Conservation (phyloP, 495 filamentous ascomycete species). For the Aspergillus haitiensis region DNA sequence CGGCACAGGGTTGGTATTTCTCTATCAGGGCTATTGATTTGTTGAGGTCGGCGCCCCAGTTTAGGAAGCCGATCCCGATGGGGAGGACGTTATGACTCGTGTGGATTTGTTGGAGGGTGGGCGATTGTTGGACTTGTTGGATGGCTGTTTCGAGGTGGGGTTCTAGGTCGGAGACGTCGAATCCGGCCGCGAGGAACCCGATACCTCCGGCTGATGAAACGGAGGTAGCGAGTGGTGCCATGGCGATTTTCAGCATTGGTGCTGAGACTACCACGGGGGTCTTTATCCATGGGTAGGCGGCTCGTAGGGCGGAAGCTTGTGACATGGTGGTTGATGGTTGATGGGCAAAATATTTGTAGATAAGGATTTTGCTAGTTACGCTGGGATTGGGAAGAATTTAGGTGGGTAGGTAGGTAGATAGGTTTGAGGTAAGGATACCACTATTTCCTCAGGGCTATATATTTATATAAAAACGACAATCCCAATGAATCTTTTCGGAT, state of each 20-base stretch:
- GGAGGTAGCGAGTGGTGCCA: constrained; percentile 53
- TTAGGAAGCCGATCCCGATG: constrained; percentile 61
- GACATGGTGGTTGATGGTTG: constrained; percentile 4
- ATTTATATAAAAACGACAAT: background rate
- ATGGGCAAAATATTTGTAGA: background rate
- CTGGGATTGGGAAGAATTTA: too few species aligned
- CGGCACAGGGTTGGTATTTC: constrained; percentile 56
- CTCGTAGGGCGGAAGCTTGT: constrained; percentile 1
- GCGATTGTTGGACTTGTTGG: constrained; percentile 15
- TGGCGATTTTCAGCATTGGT: constrained; percentile 67
- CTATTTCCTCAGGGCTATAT: background rate
- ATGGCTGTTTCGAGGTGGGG: constrained; percentile 27
- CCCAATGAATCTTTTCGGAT: background rate
- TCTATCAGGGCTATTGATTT: constrained; percentile 38
- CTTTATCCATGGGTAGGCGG: constrained; percentile 23
- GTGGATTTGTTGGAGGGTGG: constrained; percentile 6
- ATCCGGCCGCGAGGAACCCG: constrained; percentile 44
- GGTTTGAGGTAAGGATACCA: too few species aligned
- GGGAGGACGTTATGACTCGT: constrained; percentile 40
- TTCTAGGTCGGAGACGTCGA: constrained; percentile 30
- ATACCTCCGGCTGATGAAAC: constrained; percentile 64
- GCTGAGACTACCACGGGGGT: constrained; percentile 60
- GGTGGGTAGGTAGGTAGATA: too few species aligned
- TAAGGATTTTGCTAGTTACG: background rate
- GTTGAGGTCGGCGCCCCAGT: constrained; percentile 40